Base-by-base conservation (phyloP, 2,329 filamentous ascomycete species). In the Aspergillus piperis region DNA sequence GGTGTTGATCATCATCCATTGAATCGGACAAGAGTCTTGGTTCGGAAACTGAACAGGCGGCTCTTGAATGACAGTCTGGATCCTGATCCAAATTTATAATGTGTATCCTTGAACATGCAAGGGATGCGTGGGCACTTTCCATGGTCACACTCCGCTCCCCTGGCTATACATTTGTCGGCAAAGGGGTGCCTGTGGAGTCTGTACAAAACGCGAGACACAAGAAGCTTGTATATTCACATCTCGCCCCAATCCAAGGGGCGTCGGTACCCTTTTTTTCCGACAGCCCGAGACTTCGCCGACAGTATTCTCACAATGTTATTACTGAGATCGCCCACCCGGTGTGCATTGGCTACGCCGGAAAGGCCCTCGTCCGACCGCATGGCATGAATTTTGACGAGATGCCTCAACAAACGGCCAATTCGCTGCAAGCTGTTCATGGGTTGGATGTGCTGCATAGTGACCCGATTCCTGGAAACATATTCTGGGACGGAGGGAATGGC, bases 161-260 rank as follows among this genome's bases (percentile, higher is more conserved):
- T 58, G 66, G 67, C 32, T 74, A 73, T 59, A 71, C 66, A 27
- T 63, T 72, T 42, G 63, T 68, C 44, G 67, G 62, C 10, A 73
- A 72, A 64, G 68, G 65, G 54, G 62, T 62, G 17, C 57, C 60
- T 2, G 23, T 54, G 8, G 64, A 64, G 25, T 72, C 68, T 62
- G 30, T 62, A 5, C 30, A 65, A 38, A 54, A 56, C 36, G 41
- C 62, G 13, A 62, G 53, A 44, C 61, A 63, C 39, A 68, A 72
- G 56, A 64, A 66, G 57, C 44, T 61, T 21, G 59, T 71, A 25
- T 70, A 71, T 51, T 60, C 49, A 17, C 57, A 42, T 51, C 68
- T 72, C 11, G 13, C 25, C 38, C 25, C 53, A 47, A 61, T 72
- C 49, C 64, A 71, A 59, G 69, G 68, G 39, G 21, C 62, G 51